Conservation (phyloP, 2,329 filamentous ascomycete genomes). For the Cercospora citrullina region DNA sequence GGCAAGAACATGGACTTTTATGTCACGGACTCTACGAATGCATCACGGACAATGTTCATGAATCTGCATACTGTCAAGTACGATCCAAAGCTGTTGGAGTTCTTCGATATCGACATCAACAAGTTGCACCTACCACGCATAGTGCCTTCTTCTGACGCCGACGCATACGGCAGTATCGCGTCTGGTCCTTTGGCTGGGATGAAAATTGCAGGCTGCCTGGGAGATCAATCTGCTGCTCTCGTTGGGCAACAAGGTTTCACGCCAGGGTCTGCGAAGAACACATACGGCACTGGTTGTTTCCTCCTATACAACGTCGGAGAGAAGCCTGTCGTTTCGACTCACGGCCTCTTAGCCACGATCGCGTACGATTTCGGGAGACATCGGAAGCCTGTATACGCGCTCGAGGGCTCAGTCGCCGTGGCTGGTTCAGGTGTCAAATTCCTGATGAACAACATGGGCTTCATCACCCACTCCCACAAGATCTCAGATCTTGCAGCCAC, state of each 20-base stretch:
- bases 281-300: conserved; percentile 88
- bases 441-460: conserved; percentile 59
- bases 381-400: conserved; percentile 65
- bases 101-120: conserved; percentile 72
- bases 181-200: conserved; percentile 67
- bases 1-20: conserved; percentile 67
- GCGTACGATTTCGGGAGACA: conserved; percentile 72
- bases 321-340: conserved; percentile 79
- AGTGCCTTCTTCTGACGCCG: conserved; percentile 73
- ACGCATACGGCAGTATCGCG: conserved; percentile 69
- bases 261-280: conserved; percentile 84
- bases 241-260: conserved; percentile 72
- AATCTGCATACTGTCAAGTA: conserved; percentile 79
- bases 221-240: conserved; percentile 82
- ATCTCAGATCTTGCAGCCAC: conserved; percentile 64
- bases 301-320: conserved; percentile 84
- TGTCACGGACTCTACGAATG: conserved; percentile 85
- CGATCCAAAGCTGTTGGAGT: conserved; percentile 73
- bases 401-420: conserved; percentile 79
- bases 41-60: conserved; percentile 92
- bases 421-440: conserved; percentile 71
- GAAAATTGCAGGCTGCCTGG: conserved; percentile 76
- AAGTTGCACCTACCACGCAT: conserved; percentile 79
- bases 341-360: conserved; percentile 81
- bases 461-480: conserved; percentile 63